These are phyloP conservation scores for Boletus rubroflammeus DNA, from an alignment of 768 basidiomycete genomes.

Conservation along the genomic window DNA sequence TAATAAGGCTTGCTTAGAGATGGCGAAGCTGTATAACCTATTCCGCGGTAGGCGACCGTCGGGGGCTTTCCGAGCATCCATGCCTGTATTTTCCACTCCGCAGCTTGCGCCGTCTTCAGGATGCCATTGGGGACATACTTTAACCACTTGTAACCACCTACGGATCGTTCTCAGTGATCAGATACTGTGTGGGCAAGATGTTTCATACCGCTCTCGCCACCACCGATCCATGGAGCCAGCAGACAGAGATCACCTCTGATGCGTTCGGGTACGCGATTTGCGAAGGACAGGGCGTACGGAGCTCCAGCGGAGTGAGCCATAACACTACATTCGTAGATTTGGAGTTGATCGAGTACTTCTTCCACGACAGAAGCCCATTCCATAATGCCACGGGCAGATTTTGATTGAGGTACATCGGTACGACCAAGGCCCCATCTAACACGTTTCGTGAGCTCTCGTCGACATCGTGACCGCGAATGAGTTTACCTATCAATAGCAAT, in stretches of 20 bases:
- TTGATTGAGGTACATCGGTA: conserved; percentile 64
- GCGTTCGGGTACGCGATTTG: conserved; percentile 68
- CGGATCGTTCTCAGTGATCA: conserved; percentile 12
- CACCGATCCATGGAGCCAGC: conserved; percentile 95
- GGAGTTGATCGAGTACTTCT: conserved; percentile 80
- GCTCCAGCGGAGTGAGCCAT: conserved; percentile 96
- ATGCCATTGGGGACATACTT: conserved; percentile 94
- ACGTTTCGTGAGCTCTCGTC: conserved; percentile 9
- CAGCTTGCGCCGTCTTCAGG: conserved; percentile 91
- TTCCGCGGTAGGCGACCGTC: conserved; percentile 76
- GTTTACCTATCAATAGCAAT: conserved; percentile 90
- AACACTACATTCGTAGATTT: conserved; percentile 76
- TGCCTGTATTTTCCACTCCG: conserved; percentile 95
- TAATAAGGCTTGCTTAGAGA: conserved; percentile 31
- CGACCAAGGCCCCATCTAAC: conserved; percentile 88
- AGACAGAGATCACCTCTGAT: conserved; percentile 83
- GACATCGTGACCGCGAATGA: neutral
- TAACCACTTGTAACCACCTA: conserved; percentile 91
- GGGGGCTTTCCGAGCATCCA: conserved; percentile 98
- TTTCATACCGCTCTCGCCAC: conserved; percentile 77
- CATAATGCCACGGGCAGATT: conserved; percentile 72
- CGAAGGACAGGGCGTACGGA: conserved; percentile 89
- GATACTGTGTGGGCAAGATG: neutral
- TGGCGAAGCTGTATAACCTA: conserved; percentile 65
- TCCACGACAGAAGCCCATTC: conserved; percentile 92